These are phyloP conservation scores for Areca catechu DNA, from an alignment of 176 grass and related monocot genomes.

Conservation along the genomic window DNA sequence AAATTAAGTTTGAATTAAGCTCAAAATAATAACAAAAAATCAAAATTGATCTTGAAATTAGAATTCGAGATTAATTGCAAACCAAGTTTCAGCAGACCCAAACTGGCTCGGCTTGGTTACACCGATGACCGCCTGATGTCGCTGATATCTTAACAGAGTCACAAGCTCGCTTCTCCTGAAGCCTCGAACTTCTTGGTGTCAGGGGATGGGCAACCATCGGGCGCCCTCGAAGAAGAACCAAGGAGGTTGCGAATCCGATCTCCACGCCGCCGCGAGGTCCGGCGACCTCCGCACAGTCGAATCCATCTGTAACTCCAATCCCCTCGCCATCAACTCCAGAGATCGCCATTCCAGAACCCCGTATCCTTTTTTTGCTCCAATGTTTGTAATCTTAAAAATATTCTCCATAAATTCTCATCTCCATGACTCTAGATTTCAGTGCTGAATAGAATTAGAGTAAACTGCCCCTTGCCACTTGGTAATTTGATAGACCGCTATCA, in stretches of 20 bases:
- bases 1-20: no score
- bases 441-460: neutral
- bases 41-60: no score
- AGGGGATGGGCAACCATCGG: no score
- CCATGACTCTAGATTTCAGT: neutral
- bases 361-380: constrained; percentile 20
- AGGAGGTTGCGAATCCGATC: constrained; percentile 10
- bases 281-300: constrained; percentile 28
- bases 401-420: neutral
- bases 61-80: no score
- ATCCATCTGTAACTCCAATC: constrained; percentile 36
- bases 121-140: no score
- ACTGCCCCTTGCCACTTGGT: neutral
- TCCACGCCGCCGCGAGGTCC: constrained; percentile 33
- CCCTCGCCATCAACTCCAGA: constrained; percentile 39
- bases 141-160: no score
- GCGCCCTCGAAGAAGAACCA: neutral
- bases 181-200: no score
- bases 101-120: no score
- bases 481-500: no score
- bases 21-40: no score
- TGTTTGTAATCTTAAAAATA: neutral
- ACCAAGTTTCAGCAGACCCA: no score
- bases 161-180: no score
- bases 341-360: constrained; percentile 48